Percentiles rank a stretch among this genome's conserved stretches.
These are phyloP conservation scores for Aphanomyces stellatus DNA, from an alignment of 352 stramenopile genomes.

Conservation along the genomic window DNA sequence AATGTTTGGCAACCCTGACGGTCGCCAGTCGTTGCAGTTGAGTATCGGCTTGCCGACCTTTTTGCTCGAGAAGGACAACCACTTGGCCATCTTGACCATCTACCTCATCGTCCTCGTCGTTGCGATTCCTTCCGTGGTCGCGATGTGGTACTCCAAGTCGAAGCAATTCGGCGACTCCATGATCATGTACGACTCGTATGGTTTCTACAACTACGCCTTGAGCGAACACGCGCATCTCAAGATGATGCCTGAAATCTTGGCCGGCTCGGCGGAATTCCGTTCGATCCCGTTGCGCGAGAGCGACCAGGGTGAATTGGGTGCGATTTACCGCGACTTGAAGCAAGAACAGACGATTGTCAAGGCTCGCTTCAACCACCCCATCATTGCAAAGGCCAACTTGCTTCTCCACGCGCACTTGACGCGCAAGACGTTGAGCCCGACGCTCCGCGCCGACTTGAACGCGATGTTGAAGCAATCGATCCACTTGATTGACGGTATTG, in stretches of 20 bases:
- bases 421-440: slow-evolving; percentile 67
- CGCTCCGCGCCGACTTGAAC: slow-evolving; percentile 85
- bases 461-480: slow-evolving; percentile 93
- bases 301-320: slow-evolving; percentile 56
- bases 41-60: slow-evolving; percentile 96
- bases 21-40: slow-evolving; percentile 94
- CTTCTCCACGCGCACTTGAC: slow-evolving; percentile 95
- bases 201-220: slow-evolving; percentile 97
- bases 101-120: slow-evolving; percentile 98
- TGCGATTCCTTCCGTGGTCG: slow-evolving; percentile 94
- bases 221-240: slow-evolving; percentile 92
- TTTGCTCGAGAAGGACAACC: slow-evolving; percentile 94
- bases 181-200: slow-evolving; percentile 99
- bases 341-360: slow-evolving; percentile 70
- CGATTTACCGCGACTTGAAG: slow-evolving; percentile 72
- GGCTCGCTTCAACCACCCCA: slow-evolving; percentile 77
- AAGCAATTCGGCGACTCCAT: slow-evolving; percentile 99
- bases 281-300: slow-evolving; percentile 55
- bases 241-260: slow-evolving; percentile 92
- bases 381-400: slow-evolving; percentile 77
- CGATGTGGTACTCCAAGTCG: slow-evolving; percentile 93
- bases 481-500: slow-evolving; percentile 97
- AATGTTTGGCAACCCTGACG: slow-evolving; percentile 98
- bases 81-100: slow-evolving; percentile 96
- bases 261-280: slow-evolving; percentile 85